Evolutionary conservation across 257 asterid species (phyloP), one percentile per base, ranked within the genome.

Genomic region (Fraxinus excelsior): DNA sequence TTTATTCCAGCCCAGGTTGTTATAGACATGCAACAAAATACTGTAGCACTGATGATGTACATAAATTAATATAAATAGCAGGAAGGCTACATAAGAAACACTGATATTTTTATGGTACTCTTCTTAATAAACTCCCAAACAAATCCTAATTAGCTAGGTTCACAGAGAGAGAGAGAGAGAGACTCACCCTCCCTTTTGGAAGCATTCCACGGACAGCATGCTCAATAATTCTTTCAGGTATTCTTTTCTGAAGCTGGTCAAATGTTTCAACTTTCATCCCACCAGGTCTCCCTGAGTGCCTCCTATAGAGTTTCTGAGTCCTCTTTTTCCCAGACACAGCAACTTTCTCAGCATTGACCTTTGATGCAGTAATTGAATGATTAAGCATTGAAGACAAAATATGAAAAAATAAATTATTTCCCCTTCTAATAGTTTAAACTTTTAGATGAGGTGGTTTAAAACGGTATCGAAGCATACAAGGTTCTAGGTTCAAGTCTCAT

Each of bases 201-300:
- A 95, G 98, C 99, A 95, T 95, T 73, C 99, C 98, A 13, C 96
- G 94, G 46, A 93, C 98, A 51, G 97, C 99, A 84, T 95, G 99
- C 90, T 95, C 99, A n/a, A 95, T 76, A 53, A 92, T 92, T 84
- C 99, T 87, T 80, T 95, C 98, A 0, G 99, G 98, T 56, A 95
- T 89, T 84, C 98, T 87, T 74, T 86, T 88, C 81, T 93, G 96
- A 75, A 95, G 99, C 85, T 93, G 98, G 78, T 95, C 97, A 77
- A 91, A 93, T 7, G 98, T 95, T 81, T 95, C 98, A 62, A 89
- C 98, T 76, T n/a, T 95, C 98, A 95, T 90, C 77, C 99, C 99
- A 71, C 98, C 98, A 0, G 99, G 99, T 78, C 98, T 90, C 67
- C 99, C 97, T 0, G 97, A 94, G 86, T 94, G 98, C 87, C 99